Evolutionary conservation across 2,329 filamentous ascomycete genomes (phyloP).

Genomic region (Epichloe uncinata): DNA sequence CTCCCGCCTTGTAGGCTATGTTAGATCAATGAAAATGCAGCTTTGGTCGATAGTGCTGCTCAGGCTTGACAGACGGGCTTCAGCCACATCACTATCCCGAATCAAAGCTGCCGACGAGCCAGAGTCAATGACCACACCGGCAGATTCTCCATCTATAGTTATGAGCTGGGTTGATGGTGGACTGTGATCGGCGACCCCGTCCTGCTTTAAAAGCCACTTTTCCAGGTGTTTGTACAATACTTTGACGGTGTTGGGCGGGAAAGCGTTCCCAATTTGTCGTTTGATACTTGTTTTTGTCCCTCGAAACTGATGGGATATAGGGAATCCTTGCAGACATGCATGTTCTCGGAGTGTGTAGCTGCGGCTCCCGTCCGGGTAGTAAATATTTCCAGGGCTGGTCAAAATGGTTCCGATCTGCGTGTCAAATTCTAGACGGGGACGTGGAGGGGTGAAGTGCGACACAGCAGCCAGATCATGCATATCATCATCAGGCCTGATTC

Average conservation of each 20-base stretch:
- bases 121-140: conserved; percentile 9
- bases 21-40: neutral
- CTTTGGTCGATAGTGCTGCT: neutral
- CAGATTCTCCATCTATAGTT: conserved; percentile 10
- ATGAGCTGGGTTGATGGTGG: conserved; percentile 11
- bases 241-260: conserved; percentile 47
- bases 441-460: conserved; percentile 16
- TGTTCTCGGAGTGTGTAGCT: conserved; percentile 55
- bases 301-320: conserved; percentile 43
- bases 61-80: neutral
- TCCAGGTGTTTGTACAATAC: conserved; percentile 36
- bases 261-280: conserved; percentile 67
- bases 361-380: conserved; percentile 51
- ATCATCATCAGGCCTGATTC: conserved; percentile 19
- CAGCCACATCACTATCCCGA: neutral
- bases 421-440: conserved; percentile 31
- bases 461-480: conserved; percentile 26
- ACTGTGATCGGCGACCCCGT: conserved; percentile 20
- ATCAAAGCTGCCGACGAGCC: neutral
- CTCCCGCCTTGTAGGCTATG: neutral
- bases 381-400: conserved; percentile 46
- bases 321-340: conserved; percentile 59
- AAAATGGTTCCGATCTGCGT: conserved; percentile 47
- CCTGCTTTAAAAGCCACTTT: conserved; percentile 30
- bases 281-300: conserved; percentile 28